Evolutionary conservation across 108 stramenopile species (phyloP), one percentile per base, ranked within the genome.

Genomic region (Pseudonitzschia multistriata): DNA sequence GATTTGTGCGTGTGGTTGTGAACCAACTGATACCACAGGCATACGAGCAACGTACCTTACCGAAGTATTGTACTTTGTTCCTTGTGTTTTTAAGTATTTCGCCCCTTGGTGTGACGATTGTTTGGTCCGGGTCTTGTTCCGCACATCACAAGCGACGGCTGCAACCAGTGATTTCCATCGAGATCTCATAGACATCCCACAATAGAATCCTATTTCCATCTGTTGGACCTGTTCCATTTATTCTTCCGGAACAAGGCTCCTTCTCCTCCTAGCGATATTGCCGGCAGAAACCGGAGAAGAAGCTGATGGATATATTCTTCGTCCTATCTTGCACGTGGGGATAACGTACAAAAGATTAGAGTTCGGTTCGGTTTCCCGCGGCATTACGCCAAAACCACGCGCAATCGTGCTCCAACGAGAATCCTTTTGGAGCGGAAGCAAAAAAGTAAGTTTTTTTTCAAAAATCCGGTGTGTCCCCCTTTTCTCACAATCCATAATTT

Each of bases 211-310:
- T 29, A 47, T 36, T 24, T 8, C 55, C 22, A 57, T 37, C 25
- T 24, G 59, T 30, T 62, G 19, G 19, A 13, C 31, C 33, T 11
- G n/a, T 5, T 17, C 31, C 29, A 22, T 15, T 22, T 52, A 24
- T 52, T 52, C 50, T 52, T 52, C 50, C 50, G 50, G 50, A 52
- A 52, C 50, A 52, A 52, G 3, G 24, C 8, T 60, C 50, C 50
- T 52, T 52, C 50, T 52, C 50, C 50, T 52, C 50, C 21, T 52
- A 52, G 24, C 21, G 21, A 22, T 2, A 21, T 15, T 61, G 7
- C 24, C 40, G 39, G 60, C 36, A 39, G 49, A 7, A 27, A 6
- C 24, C 22, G 24, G 3, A 19, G 25, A 52, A 52, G 24, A 25
- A 52, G 50, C 25, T 52, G 42, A 45, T 45, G 42, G 42, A 45